Evolutionary conservation across 2,329 filamentous ascomycete species (phyloP).

Genomic region (Beauveria asiatica): DNA sequence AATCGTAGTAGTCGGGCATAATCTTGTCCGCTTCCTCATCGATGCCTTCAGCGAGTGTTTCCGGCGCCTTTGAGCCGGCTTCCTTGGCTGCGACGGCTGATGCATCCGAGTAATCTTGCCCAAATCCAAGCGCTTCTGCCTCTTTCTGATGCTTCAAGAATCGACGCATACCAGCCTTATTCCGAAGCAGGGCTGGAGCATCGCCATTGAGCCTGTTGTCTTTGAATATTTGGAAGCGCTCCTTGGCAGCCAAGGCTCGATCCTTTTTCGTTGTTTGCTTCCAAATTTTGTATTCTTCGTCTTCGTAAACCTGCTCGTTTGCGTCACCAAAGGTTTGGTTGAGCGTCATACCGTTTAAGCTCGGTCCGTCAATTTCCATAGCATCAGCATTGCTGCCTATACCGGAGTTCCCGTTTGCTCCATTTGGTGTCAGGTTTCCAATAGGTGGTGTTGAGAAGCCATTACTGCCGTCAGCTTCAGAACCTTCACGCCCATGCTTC

Average conservation of each 20-base stretch:
- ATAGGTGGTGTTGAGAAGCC: constrained; percentile 77
- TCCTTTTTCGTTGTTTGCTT: constrained; percentile 98
- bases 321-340: constrained; percentile 56
- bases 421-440: constrained; percentile 66
- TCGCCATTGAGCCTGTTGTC: constrained; percentile 78
- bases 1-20: constrained; percentile 91
- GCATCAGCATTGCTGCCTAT: constrained; percentile 68
- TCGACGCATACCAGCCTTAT: constrained; percentile 79
- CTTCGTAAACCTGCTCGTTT: constrained; percentile 70
- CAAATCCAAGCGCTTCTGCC: constrained; percentile 42
- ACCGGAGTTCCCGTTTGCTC: constrained; percentile 57
- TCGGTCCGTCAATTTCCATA: constrained; percentile 79
- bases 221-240: constrained; percentile 78
- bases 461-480: constrained; percentile 77
- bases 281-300: constrained; percentile 97
- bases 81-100: constrained; percentile 35
- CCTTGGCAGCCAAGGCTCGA: constrained; percentile 74
- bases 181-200: constrained; percentile 77
- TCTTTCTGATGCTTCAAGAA: constrained; percentile 75
- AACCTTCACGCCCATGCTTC: constrained; percentile 57
- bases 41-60: constrained; percentile 90
- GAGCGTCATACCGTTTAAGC: constrained; percentile 56
- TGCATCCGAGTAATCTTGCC: constrained; percentile 31
- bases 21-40: constrained; percentile 78
- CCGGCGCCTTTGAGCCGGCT: constrained; percentile 41